Evolutionary conservation across 768 basidiomycete genomes (phyloP), one percentile per base, ranked within the genome.

Genomic region (Dendrothele bispora): DNA sequence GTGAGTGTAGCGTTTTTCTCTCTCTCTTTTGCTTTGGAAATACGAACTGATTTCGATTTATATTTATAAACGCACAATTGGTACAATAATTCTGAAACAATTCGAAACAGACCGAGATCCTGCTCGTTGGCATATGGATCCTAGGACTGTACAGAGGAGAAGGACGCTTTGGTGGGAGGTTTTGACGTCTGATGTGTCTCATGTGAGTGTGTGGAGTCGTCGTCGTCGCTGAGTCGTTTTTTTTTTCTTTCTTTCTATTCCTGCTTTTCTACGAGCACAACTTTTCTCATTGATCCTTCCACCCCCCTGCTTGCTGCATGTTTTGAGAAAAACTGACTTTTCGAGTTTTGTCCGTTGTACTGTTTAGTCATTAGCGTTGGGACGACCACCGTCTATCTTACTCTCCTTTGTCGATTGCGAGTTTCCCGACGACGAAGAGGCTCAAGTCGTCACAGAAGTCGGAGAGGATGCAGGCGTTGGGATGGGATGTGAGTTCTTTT

Each of bases 401-500:
- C 55, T 64, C 7, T 55, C 59, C 15, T 70, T 68, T 37, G 66
- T 73, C 20, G 74, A 75, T 48, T 73, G 73, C 56, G 68, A 70
- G 41, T 75, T 78, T 39, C 82, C 83, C 0, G 58, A 64, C 5
- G 81, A 84, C 51, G 78, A 82, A 43, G 80, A 83, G 54, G 70
- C 69, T 40, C 77, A 18, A 70, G 61, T 38, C n/a, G n/a, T n/a
- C n/a, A n/a, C n/a, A n/a, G n/a, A n/a, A n/a, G n/a, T n/a, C n/a
- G n/a, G n/a, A n/a, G n/a, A n/a, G n/a, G 71, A 75, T 17, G 55
- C 69, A 7, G 78, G 79, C 1, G 68, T 76, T 35, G 58, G 66
- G 8, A 68, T 61, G 46, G 80, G 80, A 46, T 80, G 81, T 83
- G 62, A 42, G 77, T 69, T 4, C 6, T 8, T 15, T 35, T 32